Conservation (phyloP, 768 basidiomycete genomes). For the Pisolithus albus region DNA sequence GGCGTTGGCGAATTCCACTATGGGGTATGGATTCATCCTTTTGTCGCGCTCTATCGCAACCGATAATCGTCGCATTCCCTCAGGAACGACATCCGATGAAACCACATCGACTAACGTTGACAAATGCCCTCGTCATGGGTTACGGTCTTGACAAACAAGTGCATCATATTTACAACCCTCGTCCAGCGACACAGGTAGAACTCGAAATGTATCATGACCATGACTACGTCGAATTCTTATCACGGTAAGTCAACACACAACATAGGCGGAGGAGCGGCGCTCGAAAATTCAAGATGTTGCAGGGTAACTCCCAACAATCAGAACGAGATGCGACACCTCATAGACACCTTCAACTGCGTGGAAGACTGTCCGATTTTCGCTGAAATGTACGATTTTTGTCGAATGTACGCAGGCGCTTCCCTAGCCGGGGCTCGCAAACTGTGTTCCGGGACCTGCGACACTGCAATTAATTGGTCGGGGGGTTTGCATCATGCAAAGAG, state of each 20-base stretch:
- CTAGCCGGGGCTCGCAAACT: constrained; percentile 88
- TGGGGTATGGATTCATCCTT: constrained; percentile 52
- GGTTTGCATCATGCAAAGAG: constrained; percentile 98
- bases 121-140: constrained; percentile 91
- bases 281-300: neutral
- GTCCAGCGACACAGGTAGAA: constrained; percentile 83
- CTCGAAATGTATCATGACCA: constrained; percentile 88
- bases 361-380: constrained; percentile 97
- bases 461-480: constrained; percentile 98
- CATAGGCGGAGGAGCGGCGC: neutral
- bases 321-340: constrained; percentile 63
- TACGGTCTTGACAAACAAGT: constrained; percentile 96
- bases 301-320: constrained; percentile 82
- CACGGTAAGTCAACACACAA: constrained; percentile 47
- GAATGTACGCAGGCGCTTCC: constrained; percentile 89
- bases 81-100: constrained; percentile 99
- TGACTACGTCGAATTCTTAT: constrained; percentile 95
- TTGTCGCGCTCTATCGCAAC: neutral
- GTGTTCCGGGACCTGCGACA: constrained; percentile 80
- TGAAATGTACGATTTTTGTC: constrained; percentile 91
- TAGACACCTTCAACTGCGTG: constrained; percentile 87
- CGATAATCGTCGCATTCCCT: constrained; percentile 5
- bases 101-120: constrained; percentile 91
- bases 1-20: constrained; percentile 95
- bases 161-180: constrained; percentile 84